A percentile compares a stretch with the other conserved stretches of the same genome.
phyloP scores from a whole-genome alignment of 306 rosid genomes.

The Vigna nakashimae region DNA sequence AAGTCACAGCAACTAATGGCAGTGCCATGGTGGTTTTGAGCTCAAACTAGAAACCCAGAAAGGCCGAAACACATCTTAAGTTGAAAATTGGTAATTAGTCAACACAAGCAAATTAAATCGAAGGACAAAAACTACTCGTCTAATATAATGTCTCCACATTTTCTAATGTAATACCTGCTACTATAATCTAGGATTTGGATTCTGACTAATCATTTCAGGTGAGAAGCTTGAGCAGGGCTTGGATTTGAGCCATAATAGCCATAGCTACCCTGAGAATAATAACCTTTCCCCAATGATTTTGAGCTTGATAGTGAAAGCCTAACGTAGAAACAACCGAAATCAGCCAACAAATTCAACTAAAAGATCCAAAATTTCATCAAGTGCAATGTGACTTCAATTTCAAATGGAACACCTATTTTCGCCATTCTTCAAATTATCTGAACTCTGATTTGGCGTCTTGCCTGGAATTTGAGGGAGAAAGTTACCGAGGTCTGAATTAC shows the following conservation, averaged over 20 bases:
- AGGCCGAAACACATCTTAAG: slow-evolving; percentile 25
- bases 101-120: background rate
- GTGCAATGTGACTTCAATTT: background rate
- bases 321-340: background rate
- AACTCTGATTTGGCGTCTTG: background rate
- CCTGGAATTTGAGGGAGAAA: background rate
- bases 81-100: background rate
- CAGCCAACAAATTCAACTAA: background rate
- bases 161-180: slow-evolving; percentile 43
- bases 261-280: background rate
- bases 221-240: slow-evolving; percentile 30
- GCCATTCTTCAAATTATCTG: background rate
- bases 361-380: background rate
- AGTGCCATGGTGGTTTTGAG: slow-evolving; percentile 10
- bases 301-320: background rate
- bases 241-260: background rate
- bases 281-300: background rate
- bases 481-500: background rate
- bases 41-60: slow-evolving; percentile 30
- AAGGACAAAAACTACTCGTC: background rate
- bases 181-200: slow-evolving; percentile 30
- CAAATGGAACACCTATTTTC: background rate
- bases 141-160: slow-evolving; percentile 7
- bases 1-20: slow-evolving; percentile 39
- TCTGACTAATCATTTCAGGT: slow-evolving; percentile 29